A percentile compares a stretch with the other conserved stretches of the same genome.
Conservation (phyloP, 768 basidiomycete species). For the Cystofilobasidium bisporidii region DNA sequence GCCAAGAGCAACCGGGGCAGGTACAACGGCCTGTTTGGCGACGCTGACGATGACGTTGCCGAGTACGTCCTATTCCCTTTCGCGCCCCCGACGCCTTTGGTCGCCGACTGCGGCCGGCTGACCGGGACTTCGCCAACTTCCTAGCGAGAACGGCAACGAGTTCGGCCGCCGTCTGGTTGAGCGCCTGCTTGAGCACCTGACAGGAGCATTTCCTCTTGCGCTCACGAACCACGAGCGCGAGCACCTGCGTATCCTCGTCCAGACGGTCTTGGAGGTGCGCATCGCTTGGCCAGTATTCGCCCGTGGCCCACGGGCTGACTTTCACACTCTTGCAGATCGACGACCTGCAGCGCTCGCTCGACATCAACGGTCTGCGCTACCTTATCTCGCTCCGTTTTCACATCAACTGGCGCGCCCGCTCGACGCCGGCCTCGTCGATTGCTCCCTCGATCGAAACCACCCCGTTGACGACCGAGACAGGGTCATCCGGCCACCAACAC, state of each 20-base stretch:
- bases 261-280: constrained; percentile 83
- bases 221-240: constrained; percentile 71
- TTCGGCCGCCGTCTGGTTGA: constrained; percentile 20
- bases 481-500: constrained; percentile 8
- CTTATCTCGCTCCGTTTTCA: constrained; percentile 86
- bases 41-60: neutral
- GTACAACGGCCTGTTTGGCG: neutral
- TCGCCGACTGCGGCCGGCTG: neutral
- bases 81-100: neutral
- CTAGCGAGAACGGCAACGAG: constrained; percentile 22
- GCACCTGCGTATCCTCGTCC: constrained; percentile 70
- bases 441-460: constrained; percentile 34
- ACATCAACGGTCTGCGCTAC: constrained; percentile 85
- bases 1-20: neutral
- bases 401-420: constrained; percentile 67
- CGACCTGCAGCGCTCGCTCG: constrained; percentile 78
- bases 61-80: neutral
- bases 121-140: neutral
- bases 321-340: constrained; percentile 53
- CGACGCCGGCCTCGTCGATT: constrained; percentile 38
- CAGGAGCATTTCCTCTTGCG: constrained; percentile 56
- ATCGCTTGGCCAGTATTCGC: constrained; percentile 25
- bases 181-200: constrained; percentile 56
- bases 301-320: too few relatives aligned
- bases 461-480: neutral